Evolutionary conservation across 2,329 filamentous ascomycete genomes (phyloP).

Genomic region (Fusarium dlaminii): DNA sequence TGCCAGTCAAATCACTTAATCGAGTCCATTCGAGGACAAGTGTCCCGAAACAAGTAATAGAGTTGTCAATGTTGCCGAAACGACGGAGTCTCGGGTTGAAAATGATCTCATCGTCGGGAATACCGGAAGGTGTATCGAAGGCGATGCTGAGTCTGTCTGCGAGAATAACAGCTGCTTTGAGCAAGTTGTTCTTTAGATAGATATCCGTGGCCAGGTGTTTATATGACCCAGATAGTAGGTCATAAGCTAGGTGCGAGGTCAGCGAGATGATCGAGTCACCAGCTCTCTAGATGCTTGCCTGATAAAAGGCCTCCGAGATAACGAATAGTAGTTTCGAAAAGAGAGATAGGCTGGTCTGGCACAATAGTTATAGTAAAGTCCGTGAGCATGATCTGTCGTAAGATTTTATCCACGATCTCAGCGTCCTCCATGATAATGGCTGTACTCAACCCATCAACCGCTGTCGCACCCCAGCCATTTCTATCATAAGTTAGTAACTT

Average conservation of each 20-base stretch:
- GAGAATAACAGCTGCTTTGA: not conserved
- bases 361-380: slow-evolving; percentile 24
- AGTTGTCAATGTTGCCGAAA: slow-evolving; percentile 28
- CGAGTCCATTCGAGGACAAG: slow-evolving; percentile 37
- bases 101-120: slow-evolving; percentile 33
- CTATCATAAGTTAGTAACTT: not conserved
- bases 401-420: slow-evolving; percentile 27
- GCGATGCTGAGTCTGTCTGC: slow-evolving; percentile 31
- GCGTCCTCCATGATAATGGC: slow-evolving; percentile 33
- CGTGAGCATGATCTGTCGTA: slow-evolving; percentile 17
- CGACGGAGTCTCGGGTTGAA: slow-evolving; percentile 11
- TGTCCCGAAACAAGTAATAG: slow-evolving; percentile 27
- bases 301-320: slow-evolving; percentile 32
- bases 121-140: slow-evolving; percentile 31
- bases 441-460: slow-evolving; percentile 31
- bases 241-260: slow-evolving; percentile 13
- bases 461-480: slow-evolving; percentile 36
- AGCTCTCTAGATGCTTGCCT: not conserved
- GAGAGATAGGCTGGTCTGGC: slow-evolving; percentile 5
- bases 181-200: not conserved
- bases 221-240: slow-evolving; percentile 21
- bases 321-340: slow-evolving; percentile 33
- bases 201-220: slow-evolving; percentile 7
- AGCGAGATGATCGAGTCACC: not conserved
- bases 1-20: slow-evolving; percentile 23